Evolutionary conservation across 345 rosid genomes (phyloP).

Genomic region (Camelina sativa): DNA sequence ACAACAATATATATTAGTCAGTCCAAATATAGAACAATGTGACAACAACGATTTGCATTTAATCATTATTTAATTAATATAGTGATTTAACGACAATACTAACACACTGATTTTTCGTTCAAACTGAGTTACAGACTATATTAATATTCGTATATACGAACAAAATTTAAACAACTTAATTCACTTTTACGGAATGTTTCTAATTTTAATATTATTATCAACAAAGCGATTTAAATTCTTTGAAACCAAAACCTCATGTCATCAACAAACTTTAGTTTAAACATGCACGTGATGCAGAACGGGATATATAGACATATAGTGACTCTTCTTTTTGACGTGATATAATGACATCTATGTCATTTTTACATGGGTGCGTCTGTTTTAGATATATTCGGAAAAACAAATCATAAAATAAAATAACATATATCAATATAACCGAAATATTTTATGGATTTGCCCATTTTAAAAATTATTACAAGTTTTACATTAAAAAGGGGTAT

Average conservation of each 20-base stretch:
- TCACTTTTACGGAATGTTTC: background rate
- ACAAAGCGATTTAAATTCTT: background rate
- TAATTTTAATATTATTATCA: no score
- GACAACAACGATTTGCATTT: no score
- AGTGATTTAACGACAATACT: background rate
- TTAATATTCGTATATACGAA: no score
- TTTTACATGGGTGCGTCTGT: background rate
- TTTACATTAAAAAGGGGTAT: background rate
- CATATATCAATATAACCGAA: background rate
- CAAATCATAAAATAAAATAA: background rate
- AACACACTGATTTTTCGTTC: background rate
- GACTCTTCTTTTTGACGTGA: background rate
- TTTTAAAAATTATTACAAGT: background rate
- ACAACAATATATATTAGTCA: slow-evolving; percentile 2
- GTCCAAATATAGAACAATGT: background rate
- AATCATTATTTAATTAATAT: background rate
- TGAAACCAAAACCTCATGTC: background rate
- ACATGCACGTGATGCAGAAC: background rate
- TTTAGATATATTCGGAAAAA: background rate
- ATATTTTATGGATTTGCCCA: background rate
- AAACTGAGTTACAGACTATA: no score
- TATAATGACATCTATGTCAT: background rate
- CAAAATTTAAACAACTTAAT: no score
- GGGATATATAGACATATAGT: background rate
- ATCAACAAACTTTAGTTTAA: background rate